Evolutionary conservation across 306 rosid genomes (phyloP), one percentile per base, ranked within the genome.

Genomic region (Fagus crenata): DNA sequence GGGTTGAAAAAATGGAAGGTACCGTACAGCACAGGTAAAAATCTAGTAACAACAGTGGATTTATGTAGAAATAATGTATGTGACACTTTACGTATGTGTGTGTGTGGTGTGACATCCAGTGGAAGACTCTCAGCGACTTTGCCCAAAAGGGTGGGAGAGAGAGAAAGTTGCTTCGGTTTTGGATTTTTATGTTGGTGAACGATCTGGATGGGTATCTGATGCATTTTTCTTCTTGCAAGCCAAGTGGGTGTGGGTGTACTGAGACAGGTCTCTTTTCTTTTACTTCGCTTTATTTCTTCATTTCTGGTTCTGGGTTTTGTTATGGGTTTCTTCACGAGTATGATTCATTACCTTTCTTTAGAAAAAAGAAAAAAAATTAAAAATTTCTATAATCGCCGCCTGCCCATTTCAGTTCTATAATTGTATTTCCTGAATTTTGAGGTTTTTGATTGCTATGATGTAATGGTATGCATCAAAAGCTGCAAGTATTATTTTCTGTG

Each of bases 221-320:
- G 49, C 71, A 49, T 13, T 35, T 67, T 40, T 33, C 28, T 39
- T 32, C 71, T 39, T 28, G 5, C 31, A 67, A 67, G 49, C 49
- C 31, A 67, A 17, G 71, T 11, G 31, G 3, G 49, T 39, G 28
- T 22, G 28, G 28, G 28, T 22, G n/a, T 9, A 3, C 7, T 67
- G 71, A 17, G 49, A 37, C 31, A 37, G 71, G 71, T 67, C 37
- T 9, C 49, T 67, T 67, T 40, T 39, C 71, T 67, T 67, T n/a
- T 2, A 67, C 13, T 17, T 67, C 13, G 46, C 2, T 67, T 39
- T 42, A 67, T 37, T 17, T 13, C 1, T 37, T 46, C 13, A n/a
- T 37, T 67, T 67, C 14, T 65, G 71, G 6, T 39, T 65, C 49
- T 39, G 13, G 49, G 49, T 65, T 65, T 2, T 12, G 41, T 33